These are phyloP conservation scores for Tremella yokohamensis DNA, from an alignment of 768 basidiomycete genomes.

Conservation along the genomic window DNA sequence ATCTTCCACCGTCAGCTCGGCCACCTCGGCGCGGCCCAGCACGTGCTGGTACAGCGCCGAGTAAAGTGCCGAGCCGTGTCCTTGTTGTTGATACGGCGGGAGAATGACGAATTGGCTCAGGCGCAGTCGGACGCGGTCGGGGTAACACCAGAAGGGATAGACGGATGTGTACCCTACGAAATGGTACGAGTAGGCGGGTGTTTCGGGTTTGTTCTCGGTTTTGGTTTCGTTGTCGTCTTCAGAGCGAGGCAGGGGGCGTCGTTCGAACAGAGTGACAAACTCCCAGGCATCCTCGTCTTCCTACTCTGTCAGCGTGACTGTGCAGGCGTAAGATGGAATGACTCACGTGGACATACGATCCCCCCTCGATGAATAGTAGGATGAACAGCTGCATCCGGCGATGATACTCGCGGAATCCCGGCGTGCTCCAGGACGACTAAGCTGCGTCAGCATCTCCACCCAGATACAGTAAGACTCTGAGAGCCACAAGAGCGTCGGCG, in stretches of 20 bases:
- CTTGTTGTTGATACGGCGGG: conserved; percentile 80
- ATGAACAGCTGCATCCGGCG: conserved; percentile 91
- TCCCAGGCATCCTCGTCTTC: conserved; percentile 95
- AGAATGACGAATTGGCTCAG: conserved; percentile 93
- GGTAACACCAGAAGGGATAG: conserved; percentile 93
- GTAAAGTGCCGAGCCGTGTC: conserved; percentile 85
- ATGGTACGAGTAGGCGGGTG: conserved; percentile 64
- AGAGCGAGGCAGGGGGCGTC: background rate
- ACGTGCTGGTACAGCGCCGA: conserved; percentile 76
- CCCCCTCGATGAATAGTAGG: conserved; percentile 88
- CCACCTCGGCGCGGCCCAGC: conserved; percentile 62
- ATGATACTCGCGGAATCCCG: conserved; percentile 88
- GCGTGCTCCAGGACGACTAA: conserved; percentile 76
- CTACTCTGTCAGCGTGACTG: conserved; percentile 16
- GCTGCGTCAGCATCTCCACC: background rate
- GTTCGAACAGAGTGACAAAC: conserved; percentile 75
- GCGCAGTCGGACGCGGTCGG: conserved; percentile 80
- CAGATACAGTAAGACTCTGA: background rate
- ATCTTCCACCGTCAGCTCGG: conserved; percentile 96
- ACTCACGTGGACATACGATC: conserved; percentile 73
- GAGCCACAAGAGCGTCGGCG: background rate
- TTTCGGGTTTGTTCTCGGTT: background rate
- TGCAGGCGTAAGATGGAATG: background rate
- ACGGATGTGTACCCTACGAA: conserved; percentile 91
- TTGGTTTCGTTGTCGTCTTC: background rate